Conservation (phyloP, 1,139 yeast species). For the Blastobotrys raffinosifermentans region DNA sequence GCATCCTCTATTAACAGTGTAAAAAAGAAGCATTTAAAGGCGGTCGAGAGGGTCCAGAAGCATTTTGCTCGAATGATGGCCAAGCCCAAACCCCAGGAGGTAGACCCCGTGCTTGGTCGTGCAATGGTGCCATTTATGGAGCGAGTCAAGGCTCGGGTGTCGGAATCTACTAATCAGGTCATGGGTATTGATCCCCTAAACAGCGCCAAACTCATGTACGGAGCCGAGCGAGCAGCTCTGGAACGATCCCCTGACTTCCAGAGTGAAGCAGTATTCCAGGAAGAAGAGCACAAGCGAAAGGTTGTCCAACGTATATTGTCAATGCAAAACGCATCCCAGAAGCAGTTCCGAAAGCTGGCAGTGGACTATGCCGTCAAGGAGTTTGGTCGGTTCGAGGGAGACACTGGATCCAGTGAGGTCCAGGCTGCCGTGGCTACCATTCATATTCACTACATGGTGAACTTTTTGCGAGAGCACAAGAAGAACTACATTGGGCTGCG, state of each 20-base stretch:
- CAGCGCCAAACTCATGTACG: conserved; percentile 69
- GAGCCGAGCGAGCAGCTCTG: conserved; percentile 62
- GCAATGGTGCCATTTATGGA: conserved; percentile 59
- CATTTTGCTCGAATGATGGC: conserved; percentile 30
- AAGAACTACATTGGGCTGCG: conserved; percentile 71
- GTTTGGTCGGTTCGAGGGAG: conserved; percentile 79
- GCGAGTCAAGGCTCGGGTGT: conserved; percentile 59
- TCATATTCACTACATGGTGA: conserved; percentile 69
- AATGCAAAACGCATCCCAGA: conserved; percentile 61
- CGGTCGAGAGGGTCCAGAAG: conserved; percentile 28
- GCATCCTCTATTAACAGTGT: conserved; percentile 10
- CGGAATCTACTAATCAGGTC: conserved; percentile 55
- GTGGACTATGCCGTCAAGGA: conserved; percentile 64
- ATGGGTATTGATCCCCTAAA: conserved; percentile 38
- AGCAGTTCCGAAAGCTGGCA: conserved; percentile 56
- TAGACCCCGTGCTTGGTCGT: conserved; percentile 81
- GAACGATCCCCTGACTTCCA: conserved; percentile 34
- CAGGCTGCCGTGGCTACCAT: conserved; percentile 90
- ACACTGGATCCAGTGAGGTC: conserved; percentile 92
- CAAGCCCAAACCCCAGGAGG: conserved; percentile 29
- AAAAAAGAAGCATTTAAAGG: conserved; percentile 19
- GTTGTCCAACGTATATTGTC: conserved; percentile 67
- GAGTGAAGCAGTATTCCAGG: conserved; percentile 29
- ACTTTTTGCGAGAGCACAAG: conserved; percentile 64
- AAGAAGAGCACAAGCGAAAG: conserved; percentile 57